A percentile compares a stretch with the other conserved stretches of the same genome.
Conservation (phyloP, 148 eudicot species). For the Silene uniflora region DNA sequence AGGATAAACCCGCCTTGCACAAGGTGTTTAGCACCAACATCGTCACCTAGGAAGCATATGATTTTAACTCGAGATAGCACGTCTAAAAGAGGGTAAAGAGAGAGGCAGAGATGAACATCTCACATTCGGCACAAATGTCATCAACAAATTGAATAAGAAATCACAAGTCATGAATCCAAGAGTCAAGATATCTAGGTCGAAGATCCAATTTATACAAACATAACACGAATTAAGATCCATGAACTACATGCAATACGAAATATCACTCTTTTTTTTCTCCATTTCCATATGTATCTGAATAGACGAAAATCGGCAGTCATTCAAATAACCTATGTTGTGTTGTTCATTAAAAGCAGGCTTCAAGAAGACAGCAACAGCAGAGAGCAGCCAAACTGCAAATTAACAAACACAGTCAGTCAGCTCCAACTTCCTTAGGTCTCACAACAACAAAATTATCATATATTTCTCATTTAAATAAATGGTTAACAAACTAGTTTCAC, state of each 20-base stretch:
- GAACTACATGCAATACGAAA: conserved; percentile 16
- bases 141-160: background rate
- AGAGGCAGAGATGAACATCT: background rate
- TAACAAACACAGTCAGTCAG: background rate
- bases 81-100: background rate
- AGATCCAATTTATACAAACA: background rate
- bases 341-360: conserved; percentile 52
- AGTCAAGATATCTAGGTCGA: conserved; percentile 1
- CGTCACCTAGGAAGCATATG: background rate
- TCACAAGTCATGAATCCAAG: background rate
- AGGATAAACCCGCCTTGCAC: background rate
- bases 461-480: background rate
- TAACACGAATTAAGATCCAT: conserved; percentile 10
- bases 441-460: too few species aligned
- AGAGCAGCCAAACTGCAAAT: conserved; percentile 56
- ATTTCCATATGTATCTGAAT: conserved; percentile 11
- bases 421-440: background rate
- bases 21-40: background rate
- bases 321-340: background rate
- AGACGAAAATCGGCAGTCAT: conserved; percentile 9
- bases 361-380: conserved; percentile 78
- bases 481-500: too few species aligned
- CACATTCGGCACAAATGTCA: background rate
- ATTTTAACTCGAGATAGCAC: background rate
- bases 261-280: background rate